Evolutionary conservation across 306 rosid genomes (phyloP), one percentile per base, ranked within the genome.

Genomic region (Prunus dulcis): DNA sequence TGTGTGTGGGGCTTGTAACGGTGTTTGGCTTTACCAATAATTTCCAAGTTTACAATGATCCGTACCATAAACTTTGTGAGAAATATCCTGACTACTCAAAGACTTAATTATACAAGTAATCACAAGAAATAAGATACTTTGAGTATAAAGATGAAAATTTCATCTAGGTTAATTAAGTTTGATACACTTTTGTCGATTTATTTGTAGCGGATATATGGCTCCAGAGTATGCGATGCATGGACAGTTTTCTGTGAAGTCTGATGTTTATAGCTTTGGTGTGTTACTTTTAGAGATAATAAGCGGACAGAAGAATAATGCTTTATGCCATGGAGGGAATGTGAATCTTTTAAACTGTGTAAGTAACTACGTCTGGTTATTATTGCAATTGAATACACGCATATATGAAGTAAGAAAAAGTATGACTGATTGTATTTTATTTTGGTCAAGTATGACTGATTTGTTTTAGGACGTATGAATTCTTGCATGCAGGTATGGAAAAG

Each of bases 241-340:
- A 12, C 71, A 67, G 10, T 67, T 20, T 13, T 67, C 20, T 12
- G 34, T 43, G 11, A 67, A 45, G 11, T 67, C 71, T 0, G 53
- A 66, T 22, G 71, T 66, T 3, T 66, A 67, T 45, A 67, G 71
- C 18, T 67, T 67, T 45, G 55, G 71, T 67, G 71, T 67, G 49
- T 22, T 45, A 45, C 7, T 45, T 67, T 45, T 67, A 15, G 71
- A 67, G 55, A 67, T 67, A 45, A 5, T 45, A 12, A 45, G 6
- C 12, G 71, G 32, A 13, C 6, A 49, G 3, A 49, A 49, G 5
- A 49, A 49, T 13, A 49, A 6, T 12, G 13, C 52, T 52, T 52
- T 45, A 9, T 4, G 9, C 2, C 32, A 45, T 7, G n/a, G 0
- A 10, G 71, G 47, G 17, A 5, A 45, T 6, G 5, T 20, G 11